Base-by-base conservation (phyloP, 495 filamentous ascomycete genomes). In the Talaromyces stipitatus region DNA sequence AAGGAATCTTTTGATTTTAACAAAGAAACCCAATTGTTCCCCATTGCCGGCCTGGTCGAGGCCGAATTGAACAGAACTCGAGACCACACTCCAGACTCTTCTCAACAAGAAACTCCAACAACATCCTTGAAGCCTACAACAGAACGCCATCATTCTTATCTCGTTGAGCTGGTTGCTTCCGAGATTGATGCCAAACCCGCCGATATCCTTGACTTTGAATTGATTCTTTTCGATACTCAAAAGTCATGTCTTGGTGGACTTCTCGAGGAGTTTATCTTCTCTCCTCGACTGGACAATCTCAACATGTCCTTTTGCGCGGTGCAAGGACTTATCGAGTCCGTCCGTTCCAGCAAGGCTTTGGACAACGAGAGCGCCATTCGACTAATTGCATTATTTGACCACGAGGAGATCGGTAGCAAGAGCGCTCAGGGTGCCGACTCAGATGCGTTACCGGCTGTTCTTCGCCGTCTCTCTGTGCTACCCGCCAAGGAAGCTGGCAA, bases 151-250 rank as follows among this genome's bases (percentile, higher is more conserved):
- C 92, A 97, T 67, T 82, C 92, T 10, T 84, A 87, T 66, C 72
- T 99, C 60, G 78, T 99, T 28, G 82, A 92, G 52, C 73, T 95
- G 26, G 85, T 99, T 62, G 92, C 94, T n/a, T 75, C 84, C 48
- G 82, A 95, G 64, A 85, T 86, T 3, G 87, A 79, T 8, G 85
- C 86, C 30, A 70, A 80, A 47, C 76, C 85, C 9, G 73, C 80
- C 4, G 84, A 94, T 50, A 77, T 99, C 18, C 72, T 95, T 50
- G 94, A 99, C 71, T 97, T 99, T 60, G 94, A 99, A 72, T 81
- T 97, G 69, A 83, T 96, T 18, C 84, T 97, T 24, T 99, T 96
- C 70, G 94, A 97, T 66, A 95, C 92, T 3, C 95, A 97, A 61
- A 85, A 90, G 67, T 78, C 91, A 9, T 88, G 84, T 66, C 81